phyloP scores from a whole-genome alignment of 768 basidiomycete genomes.

The Multifurca ochricompacta region DNA sequence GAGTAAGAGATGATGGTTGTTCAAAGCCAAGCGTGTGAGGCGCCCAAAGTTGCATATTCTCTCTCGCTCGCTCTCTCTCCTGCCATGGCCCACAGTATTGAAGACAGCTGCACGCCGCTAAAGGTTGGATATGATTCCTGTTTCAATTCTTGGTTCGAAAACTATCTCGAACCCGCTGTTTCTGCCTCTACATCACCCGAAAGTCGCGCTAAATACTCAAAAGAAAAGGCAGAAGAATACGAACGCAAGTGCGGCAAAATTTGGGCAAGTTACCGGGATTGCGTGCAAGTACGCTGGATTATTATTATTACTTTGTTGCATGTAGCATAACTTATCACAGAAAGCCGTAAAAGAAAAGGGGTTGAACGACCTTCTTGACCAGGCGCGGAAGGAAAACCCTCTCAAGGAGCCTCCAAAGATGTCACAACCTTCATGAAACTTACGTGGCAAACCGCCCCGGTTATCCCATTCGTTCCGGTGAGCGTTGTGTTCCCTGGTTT shows the following conservation, averaged over 20 bases:
- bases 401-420: conserved; percentile 51
- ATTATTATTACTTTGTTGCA: no score
- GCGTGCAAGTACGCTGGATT: conserved; percentile 61
- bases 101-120: conserved; percentile 78
- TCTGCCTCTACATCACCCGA: conserved; percentile 31
- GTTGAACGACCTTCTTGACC: conserved; percentile 64
- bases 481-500: not conserved
- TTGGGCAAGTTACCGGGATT: conserved; percentile 74
- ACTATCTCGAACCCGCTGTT: conserved; percentile 82
- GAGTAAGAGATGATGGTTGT: no score
- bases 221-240: conserved; percentile 81
- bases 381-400: conserved; percentile 43
- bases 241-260: conserved; percentile 76
- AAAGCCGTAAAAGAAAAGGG: conserved; percentile 74
- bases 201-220: conserved; percentile 53
- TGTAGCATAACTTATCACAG: conserved; percentile 38
- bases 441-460: not conserved
- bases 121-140: conserved; percentile 89
- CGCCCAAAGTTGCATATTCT: not conserved
- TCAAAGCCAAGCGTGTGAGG: no score
- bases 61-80: not conserved
- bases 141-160: conserved; percentile 98
- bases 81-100: conserved; percentile 71
- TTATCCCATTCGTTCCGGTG: not conserved
- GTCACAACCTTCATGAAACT: conserved; percentile 18